A percentile compares a stretch with the other conserved stretches of the same genome.
phyloP scores from a whole-genome alignment of 192 early-diverging fungal genomes.

The Linnemannia zychae region DNA sequence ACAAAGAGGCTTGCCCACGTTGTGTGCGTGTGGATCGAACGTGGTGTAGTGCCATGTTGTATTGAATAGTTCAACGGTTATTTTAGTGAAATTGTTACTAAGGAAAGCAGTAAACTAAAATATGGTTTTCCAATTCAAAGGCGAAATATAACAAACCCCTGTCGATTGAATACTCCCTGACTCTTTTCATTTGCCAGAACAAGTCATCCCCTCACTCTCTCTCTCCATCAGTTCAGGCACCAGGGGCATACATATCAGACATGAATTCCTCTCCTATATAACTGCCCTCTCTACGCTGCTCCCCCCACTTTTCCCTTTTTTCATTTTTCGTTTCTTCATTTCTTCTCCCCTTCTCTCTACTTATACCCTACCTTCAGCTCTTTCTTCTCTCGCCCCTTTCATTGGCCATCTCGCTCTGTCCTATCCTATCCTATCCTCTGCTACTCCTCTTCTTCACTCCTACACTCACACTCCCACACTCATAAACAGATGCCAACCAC shows the following conservation, averaged over 20 bases:
- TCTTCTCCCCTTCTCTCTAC: neutral
- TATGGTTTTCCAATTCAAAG: neutral
- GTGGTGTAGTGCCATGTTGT: conserved; percentile 1
- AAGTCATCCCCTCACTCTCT: neutral
- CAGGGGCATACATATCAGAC: neutral
- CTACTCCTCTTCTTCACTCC: neutral
- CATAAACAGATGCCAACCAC: conserved; percentile 34
- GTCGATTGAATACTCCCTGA: neutral
- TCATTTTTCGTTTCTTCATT: neutral
- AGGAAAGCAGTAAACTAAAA: neutral
- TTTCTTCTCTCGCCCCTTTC: neutral
- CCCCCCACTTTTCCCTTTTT: conserved; percentile 1
- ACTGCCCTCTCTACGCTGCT: neutral
- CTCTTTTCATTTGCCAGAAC: neutral
- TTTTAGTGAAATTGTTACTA: neutral
- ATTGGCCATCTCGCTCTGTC: neutral
- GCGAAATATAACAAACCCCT: neutral
- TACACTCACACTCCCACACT: neutral
- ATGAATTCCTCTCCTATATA: conserved; percentile 4
- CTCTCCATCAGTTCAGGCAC: neutral
- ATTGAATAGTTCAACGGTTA: neutral
- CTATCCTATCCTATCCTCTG: neutral
- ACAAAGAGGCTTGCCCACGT: neutral
- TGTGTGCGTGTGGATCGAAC: conserved; percentile 5
- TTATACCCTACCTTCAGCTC: neutral